Evolutionary conservation across 1,284 basidiomycete species (phyloP), one percentile per base, ranked within the genome.

Genomic region (Heterobasidion annosum): DNA sequence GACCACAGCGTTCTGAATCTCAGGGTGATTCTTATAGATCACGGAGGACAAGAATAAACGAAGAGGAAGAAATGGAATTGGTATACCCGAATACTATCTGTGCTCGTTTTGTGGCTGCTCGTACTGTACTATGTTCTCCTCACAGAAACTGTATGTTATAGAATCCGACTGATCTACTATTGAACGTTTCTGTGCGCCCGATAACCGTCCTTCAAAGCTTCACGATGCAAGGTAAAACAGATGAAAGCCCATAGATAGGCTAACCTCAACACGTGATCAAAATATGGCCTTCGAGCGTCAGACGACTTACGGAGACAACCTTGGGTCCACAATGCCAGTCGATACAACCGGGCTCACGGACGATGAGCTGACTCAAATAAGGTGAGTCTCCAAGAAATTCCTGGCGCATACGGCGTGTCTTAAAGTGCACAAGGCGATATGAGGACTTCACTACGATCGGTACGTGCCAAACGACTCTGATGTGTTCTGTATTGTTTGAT

Each of bases 401-500:
- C 13, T 34, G 16, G 15, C 13, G 18, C 19, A 15, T 42, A 16
- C 6, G 16, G 2, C 16, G 19, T 16, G 12, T 47, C 6, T 13
- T 12, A 12, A 7, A 25, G 35, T 15, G 16, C 40, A 19, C 8
- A 40, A 54, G 53, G 40, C 53, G 43, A 47, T 54, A 89, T 71
- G 82, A 87, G 70, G 92, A 95, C 72, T 95, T 96, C 65, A 88
- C 85, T 25, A 88, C 85, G 34, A 87, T 88, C 54, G 85, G 85
- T 83, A 60, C 63, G 76, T 68, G 50, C 12, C 43, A 48, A 56
- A 33, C 16, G 54, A 32, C 19, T 46, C 58, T 77, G 25, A 25
- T 25, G 25, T 25, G 8, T 8, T n/a, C 8, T 45, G 43, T 40
- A 19, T 18, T 15, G 13, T 18, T 15, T 4, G 3, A 25, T 25